These are phyloP conservation scores for Combretum micranthum DNA, from an alignment of 345 rosid genomes.

Conservation along the genomic window DNA sequence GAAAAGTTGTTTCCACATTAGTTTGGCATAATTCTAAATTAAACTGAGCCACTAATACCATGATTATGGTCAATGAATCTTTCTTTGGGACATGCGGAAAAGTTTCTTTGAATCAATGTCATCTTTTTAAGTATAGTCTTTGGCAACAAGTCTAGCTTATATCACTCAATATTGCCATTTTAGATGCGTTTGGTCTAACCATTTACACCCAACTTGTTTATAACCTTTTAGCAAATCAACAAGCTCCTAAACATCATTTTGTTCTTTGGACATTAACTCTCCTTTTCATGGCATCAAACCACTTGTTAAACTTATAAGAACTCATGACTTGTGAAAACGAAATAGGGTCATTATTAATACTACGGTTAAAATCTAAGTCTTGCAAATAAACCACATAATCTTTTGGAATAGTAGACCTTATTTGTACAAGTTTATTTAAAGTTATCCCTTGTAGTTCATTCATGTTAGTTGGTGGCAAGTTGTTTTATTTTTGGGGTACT, in stretches of 20 bases:
- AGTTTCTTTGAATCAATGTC: background rate
- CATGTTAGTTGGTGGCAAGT: background rate
- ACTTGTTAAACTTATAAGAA: background rate
- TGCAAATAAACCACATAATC: background rate
- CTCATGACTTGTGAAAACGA: background rate
- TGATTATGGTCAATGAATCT: too few relatives aligned
- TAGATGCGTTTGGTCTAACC: too few relatives aligned
- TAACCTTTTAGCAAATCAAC: too few relatives aligned
- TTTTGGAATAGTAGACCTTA: background rate
- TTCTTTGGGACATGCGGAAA: too few relatives aligned
- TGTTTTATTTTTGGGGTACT: background rate
- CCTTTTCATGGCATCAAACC: background rate
- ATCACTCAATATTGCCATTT: too few relatives aligned
- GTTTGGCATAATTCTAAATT: too few relatives aligned
- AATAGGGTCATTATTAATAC: background rate
- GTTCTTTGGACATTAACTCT: background rate
- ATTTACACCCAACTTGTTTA: too few relatives aligned
- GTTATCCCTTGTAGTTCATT: background rate
- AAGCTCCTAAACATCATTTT: too few relatives aligned
- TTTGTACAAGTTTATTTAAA: background rate
- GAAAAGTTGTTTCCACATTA: too few relatives aligned
- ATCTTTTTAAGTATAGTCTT: too few relatives aligned
- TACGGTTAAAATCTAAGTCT: background rate
- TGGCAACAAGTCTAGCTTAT: too few relatives aligned
- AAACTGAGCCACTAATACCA: too few relatives aligned